Evolutionary conservation across 768 basidiomycete genomes (phyloP), one percentile per base, ranked within the genome.

Genomic region (Collybiopsis confluens): DNA sequence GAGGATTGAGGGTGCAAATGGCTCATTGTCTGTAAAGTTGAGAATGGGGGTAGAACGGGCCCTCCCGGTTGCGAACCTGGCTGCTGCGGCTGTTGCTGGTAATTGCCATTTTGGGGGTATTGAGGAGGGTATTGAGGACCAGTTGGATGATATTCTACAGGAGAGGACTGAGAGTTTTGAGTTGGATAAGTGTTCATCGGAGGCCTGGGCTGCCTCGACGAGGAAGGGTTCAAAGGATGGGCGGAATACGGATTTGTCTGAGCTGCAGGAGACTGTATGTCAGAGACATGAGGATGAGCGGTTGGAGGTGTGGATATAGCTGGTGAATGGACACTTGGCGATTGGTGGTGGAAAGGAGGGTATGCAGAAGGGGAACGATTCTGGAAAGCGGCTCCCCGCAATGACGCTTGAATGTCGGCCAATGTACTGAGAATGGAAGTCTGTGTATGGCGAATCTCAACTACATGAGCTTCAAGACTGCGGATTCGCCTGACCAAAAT

Each of bases 401-500:
- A 70, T 59, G 90, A 85, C 16, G 81, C 74, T 49, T 90, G 83
- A 55, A 98, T 80, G 63, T 96, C 94, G 49, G 83, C 73, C 10
- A 98, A 77, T 0, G 83, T 88, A 60, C 75, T 87, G 60, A 91
- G 88, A 45, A 96, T 96, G 11, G 82, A 76, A 26, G 75, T 70
- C 65, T 92, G 90, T 0, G 83, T 78, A 52, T 80, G 76, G 52
- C 84, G 83, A 63, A 92, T 90, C 47, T 92, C 90, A 41, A 87
- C 80, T 51, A 96, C 93, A 68, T 92, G 90, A 24, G 79, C 60
- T 69, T 97, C 94, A 52, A 97, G 80, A 64, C 84, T 92, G 62
- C 91, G 85, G 58, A 97, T 95, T 46, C 94, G 92, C 67, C 94
- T 96, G 64, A 21, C 30, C 20, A 27, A n/a, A 36, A 48, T 36